These are phyloP conservation scores for Platanthera guangdongensis DNA, from an alignment of 106 monocot genomes.

Conservation along the genomic window DNA sequence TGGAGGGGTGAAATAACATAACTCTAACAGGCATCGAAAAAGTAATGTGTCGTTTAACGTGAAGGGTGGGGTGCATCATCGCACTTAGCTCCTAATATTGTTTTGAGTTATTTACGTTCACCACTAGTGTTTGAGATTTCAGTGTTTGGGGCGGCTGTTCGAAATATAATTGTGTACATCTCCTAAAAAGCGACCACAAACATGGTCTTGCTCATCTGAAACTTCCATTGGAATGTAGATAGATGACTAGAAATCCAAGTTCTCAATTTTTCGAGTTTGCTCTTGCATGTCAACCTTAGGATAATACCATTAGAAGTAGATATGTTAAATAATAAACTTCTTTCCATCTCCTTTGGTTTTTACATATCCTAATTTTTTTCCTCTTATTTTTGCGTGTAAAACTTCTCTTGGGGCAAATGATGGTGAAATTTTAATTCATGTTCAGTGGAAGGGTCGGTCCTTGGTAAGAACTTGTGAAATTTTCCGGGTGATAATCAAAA, in stretches of 20 bases:
- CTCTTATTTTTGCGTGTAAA: neutral
- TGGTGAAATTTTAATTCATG: neutral
- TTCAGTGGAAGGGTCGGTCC: neutral
- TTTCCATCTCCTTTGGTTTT: neutral
- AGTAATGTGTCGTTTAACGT: too few relatives aligned
- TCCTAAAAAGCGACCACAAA: too few relatives aligned
- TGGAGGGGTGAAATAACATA: too few relatives aligned
- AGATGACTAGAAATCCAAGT: neutral
- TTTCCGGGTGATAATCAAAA: neutral
- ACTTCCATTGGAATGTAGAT: neutral
- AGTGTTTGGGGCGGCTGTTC: too few relatives aligned
- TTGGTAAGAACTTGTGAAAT: neutral
- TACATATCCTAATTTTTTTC: neutral
- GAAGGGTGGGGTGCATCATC: too few relatives aligned
- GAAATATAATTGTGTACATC: too few relatives aligned
- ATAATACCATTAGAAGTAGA: slow-evolving; percentile 1
- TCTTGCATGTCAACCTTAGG: neutral
- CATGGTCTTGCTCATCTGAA: neutral
- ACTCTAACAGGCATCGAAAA: too few relatives aligned
- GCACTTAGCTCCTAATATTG: too few relatives aligned
- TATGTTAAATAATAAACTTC: neutral
- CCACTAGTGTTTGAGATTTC: too few relatives aligned
- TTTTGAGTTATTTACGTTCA: too few relatives aligned
- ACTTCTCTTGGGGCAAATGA: neutral
- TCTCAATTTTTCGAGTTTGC: neutral